A percentile compares a stretch with the other conserved stretches of the same genome.
phyloP scores from a whole-genome alignment of 768 basidiomycete species.

The Suillus spraguei region DNA sequence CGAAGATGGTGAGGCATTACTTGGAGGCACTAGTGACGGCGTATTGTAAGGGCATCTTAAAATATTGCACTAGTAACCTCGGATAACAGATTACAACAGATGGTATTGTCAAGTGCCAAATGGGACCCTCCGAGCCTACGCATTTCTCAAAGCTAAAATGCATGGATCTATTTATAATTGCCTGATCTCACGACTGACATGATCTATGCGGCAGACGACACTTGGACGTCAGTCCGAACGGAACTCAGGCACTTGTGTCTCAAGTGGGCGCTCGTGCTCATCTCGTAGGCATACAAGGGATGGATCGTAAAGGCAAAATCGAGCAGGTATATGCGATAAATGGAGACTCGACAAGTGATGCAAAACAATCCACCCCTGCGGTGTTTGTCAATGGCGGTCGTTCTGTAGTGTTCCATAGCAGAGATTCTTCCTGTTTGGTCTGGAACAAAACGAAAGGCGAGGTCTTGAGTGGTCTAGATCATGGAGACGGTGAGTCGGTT shows the following conservation, averaged over 20 bases:
- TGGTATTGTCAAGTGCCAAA: conserved; percentile 74
- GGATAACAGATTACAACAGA: conserved; percentile 35
- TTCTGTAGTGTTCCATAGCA: conserved; percentile 57
- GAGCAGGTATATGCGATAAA: conserved; percentile 56
- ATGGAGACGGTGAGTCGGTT: conserved; percentile 52
- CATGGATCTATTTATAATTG: conserved; percentile 32
- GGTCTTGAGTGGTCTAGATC: conserved; percentile 61
- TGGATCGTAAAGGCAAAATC: conserved; percentile 52
- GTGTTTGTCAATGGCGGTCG: conserved; percentile 55
- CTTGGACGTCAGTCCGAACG: conserved; percentile 52
- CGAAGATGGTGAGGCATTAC: conserved; percentile 60
- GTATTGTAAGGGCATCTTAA: conserved; percentile 50
- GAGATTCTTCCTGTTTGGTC: conserved; percentile 56
- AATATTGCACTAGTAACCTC: conserved; percentile 1
- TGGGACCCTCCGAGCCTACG: conserved; percentile 61
- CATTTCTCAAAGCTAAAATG: conserved; percentile 63
- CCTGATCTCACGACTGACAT: conserved; percentile 16
- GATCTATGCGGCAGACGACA: conserved; percentile 42
- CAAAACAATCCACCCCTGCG: conserved; percentile 45
- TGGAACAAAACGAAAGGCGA: conserved; percentile 62
- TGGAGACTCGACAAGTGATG: conserved; percentile 29
- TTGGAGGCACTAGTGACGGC: conserved; percentile 73
- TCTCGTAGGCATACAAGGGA: conserved; percentile 51
- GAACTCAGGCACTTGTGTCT: conserved; percentile 55
- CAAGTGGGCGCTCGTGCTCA: conserved; percentile 52